phyloP scores from a whole-genome alignment of 164 flowering plant genomes.

The Berberis vulgaris region DNA sequence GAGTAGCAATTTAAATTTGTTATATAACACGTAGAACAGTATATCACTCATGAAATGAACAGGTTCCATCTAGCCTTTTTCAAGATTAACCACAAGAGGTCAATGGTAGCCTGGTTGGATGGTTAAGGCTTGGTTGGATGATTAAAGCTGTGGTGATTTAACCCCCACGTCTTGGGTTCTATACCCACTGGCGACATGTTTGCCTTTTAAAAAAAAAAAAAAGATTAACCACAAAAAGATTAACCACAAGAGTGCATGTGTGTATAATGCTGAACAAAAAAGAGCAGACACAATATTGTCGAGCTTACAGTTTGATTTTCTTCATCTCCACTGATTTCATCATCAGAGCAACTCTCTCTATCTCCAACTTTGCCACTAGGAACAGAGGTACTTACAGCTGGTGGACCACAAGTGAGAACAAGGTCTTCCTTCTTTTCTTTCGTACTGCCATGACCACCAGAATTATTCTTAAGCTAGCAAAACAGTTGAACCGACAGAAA shows the following conservation, averaged over 20 bases:
- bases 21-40: neutral
- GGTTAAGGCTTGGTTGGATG: no score
- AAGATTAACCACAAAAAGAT: no score
- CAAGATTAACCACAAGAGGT: neutral
- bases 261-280: neutral
- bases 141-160: no score
- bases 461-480: constrained; percentile 1
- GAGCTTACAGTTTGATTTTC: constrained; percentile 53
- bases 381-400: constrained; percentile 51
- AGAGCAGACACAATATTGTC: neutral
- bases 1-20: neutral
- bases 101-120: neutral
- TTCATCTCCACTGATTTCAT: constrained; percentile 65
- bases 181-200: no score
- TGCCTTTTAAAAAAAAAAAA: no score
- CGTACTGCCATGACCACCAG: constrained; percentile 36
- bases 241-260: neutral
- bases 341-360: constrained; percentile 57
- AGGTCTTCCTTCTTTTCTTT: constrained; percentile 83
- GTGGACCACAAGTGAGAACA: constrained; percentile 88
- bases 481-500: neutral
- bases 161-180: no score
- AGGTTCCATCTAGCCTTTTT: neutral
- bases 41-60: neutral
- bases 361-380: constrained; percentile 67